Conservation (phyloP, 2,329 filamentous ascomycete genomes). For the Calonectria ilicicola region DNA sequence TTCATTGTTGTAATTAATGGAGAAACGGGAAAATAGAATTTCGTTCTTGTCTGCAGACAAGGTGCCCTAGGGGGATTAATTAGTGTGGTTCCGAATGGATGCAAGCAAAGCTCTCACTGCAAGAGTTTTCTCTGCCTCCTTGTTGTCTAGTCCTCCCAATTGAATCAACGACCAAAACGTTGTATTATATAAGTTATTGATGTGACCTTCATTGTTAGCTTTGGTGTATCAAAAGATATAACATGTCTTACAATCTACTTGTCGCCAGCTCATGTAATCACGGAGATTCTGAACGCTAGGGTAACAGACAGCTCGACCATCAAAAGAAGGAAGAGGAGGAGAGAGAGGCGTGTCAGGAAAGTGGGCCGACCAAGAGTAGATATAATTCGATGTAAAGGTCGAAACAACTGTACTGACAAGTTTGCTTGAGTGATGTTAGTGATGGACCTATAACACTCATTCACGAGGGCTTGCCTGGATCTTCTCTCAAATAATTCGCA, state of each 20-base stretch:
- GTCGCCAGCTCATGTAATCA: constrained; percentile 97
- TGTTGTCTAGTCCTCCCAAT: constrained; percentile 78
- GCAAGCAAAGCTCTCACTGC: constrained; percentile 63
- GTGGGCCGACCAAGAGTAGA: constrained; percentile 81
- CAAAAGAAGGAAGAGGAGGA: constrained; percentile 86
- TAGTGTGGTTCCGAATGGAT: not conserved
- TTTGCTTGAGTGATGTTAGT: constrained; percentile 69
- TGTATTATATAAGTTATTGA: constrained; percentile 99
- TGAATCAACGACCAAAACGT: constrained; percentile 93
- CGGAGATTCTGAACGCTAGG: constrained; percentile 84
- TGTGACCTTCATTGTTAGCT: constrained; percentile 74
- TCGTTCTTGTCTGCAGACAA: constrained; percentile 93
- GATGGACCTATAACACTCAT: not conserved
- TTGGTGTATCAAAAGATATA: not conserved
- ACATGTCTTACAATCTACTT: constrained; percentile 85
- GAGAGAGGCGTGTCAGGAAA: constrained; percentile 80
- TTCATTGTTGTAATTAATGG: constrained; percentile 98
- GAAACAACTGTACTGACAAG: constrained; percentile 91
- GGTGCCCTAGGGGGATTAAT: constrained; percentile 72
- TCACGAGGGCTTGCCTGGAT: constrained; percentile 68
- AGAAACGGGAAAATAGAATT: constrained; percentile 88
- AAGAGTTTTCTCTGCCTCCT: constrained; percentile 84
- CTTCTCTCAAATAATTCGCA: constrained; percentile 88
- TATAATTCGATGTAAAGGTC: constrained; percentile 92
- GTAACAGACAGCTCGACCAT: constrained; percentile 91